phyloP scores from a whole-genome alignment of 2,329 filamentous ascomycete genomes.

The Trichoderma citrinoviride region DNA sequence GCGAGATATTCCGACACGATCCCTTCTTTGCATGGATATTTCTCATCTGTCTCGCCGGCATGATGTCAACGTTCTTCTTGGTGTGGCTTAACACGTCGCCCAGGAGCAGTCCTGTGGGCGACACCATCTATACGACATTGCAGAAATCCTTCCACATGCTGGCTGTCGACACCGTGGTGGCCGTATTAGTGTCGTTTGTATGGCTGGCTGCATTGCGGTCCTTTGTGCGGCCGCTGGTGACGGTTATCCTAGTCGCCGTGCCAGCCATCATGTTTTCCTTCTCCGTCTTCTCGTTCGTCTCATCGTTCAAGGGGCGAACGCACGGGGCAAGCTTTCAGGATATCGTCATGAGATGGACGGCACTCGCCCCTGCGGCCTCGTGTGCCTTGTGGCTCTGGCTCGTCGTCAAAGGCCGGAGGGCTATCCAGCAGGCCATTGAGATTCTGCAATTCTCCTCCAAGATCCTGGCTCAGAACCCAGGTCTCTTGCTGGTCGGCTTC shows the following conservation, averaged over 20 bases:
- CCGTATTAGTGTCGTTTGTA: slow-evolving; percentile 79
- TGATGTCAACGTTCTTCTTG: slow-evolving; percentile 85
- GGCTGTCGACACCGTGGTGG: slow-evolving; percentile 86
- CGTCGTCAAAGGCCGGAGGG: slow-evolving; percentile 74
- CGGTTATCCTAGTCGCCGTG: slow-evolving; percentile 76
- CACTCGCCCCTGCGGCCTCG: slow-evolving; percentile 70
- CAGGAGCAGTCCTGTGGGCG: slow-evolving; percentile 71
- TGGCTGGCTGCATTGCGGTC: slow-evolving; percentile 88
- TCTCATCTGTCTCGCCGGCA: slow-evolving; percentile 75
- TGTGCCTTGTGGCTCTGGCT: slow-evolving; percentile 81
- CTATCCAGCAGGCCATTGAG: slow-evolving; percentile 76
- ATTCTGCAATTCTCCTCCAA: slow-evolving; percentile 91
- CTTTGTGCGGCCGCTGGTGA: slow-evolving; percentile 81
- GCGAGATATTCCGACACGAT: slow-evolving; percentile 78
- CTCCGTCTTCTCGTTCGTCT: slow-evolving; percentile 84
- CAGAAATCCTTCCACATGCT: slow-evolving; percentile 86
- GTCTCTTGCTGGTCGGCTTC: slow-evolving; percentile 80
- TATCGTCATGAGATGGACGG: slow-evolving; percentile 80
- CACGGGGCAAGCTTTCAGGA: slow-evolving; percentile 82
- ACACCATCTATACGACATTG: slow-evolving; percentile 90
- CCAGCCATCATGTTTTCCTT: slow-evolving; percentile 86
- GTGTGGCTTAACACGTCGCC: slow-evolving; percentile 85
- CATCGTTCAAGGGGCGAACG: slow-evolving; percentile 77
- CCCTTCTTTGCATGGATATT: slow-evolving; percentile 90
- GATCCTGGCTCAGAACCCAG: slow-evolving; percentile 81